These are phyloP conservation scores for Protostelium mycophagum DNA, from an alignment of 78 protist genomes.

Conservation along the genomic window DNA sequence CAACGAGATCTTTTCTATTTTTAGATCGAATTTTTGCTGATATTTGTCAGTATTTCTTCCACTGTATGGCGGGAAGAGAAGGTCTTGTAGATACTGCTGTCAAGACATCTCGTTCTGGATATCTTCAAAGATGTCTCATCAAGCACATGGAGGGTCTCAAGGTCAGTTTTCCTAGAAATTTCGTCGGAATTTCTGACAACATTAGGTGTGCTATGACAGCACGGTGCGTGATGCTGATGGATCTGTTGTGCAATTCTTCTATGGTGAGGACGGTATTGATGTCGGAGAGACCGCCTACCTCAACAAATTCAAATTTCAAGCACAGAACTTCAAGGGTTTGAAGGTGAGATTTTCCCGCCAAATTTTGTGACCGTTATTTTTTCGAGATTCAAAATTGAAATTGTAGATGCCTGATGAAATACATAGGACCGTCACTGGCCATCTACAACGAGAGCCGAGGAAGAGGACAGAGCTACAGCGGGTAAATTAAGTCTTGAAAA, in stretches of 20 bases:
- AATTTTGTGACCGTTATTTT: not conserved
- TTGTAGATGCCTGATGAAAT: not conserved
- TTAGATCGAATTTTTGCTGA: not conserved
- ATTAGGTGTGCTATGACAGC: slow-evolving; percentile 78
- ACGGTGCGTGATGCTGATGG: slow-evolving; percentile 92
- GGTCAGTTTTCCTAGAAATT: slow-evolving; percentile 4
- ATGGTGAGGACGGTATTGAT: slow-evolving; percentile 96
- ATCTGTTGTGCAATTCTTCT: slow-evolving; percentile 88
- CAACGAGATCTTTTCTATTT: too few species aligned
- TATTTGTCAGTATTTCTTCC: slow-evolving; percentile 90
- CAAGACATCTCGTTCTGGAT: slow-evolving; percentile 97
- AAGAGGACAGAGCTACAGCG: not conserved
- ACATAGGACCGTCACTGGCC: not conserved
- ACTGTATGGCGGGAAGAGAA: slow-evolving; percentile 99
- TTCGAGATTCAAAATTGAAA: not conserved
- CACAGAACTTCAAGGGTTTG: slow-evolving; percentile 54
- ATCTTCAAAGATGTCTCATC: slow-evolving; percentile 96
- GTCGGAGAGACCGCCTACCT: slow-evolving; percentile 54
- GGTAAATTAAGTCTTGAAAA: not conserved
- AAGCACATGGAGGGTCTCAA: slow-evolving; percentile 93
- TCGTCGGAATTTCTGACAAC: not conserved
- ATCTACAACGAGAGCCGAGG: not conserved
- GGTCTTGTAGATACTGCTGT: slow-evolving; percentile 99
- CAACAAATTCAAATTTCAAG: slow-evolving; percentile 43
- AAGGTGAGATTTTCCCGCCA: not conserved